Base-by-base conservation (phyloP, 371 early-diverging fungal genomes). In the Rhizopus arrhizus region DNA sequence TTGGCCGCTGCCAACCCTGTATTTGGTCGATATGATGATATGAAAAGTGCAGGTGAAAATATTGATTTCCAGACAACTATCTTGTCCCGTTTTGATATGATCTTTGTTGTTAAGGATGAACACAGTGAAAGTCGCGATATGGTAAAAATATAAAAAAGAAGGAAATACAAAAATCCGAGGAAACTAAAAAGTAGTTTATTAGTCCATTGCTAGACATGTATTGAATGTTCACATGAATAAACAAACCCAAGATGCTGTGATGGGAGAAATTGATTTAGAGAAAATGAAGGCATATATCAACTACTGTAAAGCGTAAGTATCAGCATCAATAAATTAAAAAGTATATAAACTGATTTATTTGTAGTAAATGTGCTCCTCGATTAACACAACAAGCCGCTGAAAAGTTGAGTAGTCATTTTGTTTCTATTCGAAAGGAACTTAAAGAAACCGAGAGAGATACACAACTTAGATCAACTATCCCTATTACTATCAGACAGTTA, bases 1-100 rank as follows among this genome's bases (percentile, higher is more conserved):
- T 82, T 99, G 32, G 99, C 99, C 3, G 99, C 99, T 9, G 99
- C 99, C n/a, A 99, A 99, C 80, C 99, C 99, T n/a, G 94, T 97
- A 28, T 99, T 98, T 85, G 99, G 99, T 59, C 91, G 99, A 53
- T 99, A 99, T 77, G 98, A 99, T 81, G 99, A 99, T 71, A 90
- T 92, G 87, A 98, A 96, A 74, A 89, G 93, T 10, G 92, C 99
- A 4, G 95, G 95, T 53, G 97, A 95, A 81, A 99, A 99, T 73
- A 99, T 99, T 62, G 99, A 99, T 77, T 99, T 99, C 84, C 99
- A 98, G 78, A 93, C 98, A 2, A 99, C 99, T 1, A 99, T 99
- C 64, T 82, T 99, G 68, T 95, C 95, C 43, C 85, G 99, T 70
- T 99, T 99, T 71, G 99, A 99, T 77, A 90, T 92, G 87, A 97